Percentiles rank a stretch among this genome's conserved stretches.
Evolutionary conservation across 106 monocot species (phyloP).

Genomic region (Dioscorea zingiberensis): DNA sequence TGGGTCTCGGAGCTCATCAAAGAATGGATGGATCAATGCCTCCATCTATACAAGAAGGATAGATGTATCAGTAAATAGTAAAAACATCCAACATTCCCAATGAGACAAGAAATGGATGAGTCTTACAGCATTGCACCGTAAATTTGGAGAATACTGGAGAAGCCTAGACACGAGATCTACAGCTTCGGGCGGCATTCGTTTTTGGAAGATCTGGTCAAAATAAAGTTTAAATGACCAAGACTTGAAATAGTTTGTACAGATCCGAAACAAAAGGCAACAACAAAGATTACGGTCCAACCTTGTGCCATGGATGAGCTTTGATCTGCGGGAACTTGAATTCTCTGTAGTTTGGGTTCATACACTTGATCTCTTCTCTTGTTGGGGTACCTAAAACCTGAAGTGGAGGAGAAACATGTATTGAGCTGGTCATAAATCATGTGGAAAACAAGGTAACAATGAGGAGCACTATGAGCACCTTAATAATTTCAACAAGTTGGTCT

Average conservation of each 20-base stretch:
- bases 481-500: slow-evolving; percentile 73
- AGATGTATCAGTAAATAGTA: not conserved
- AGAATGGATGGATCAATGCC: slow-evolving; percentile 31
- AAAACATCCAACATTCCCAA: not conserved
- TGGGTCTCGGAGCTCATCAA: slow-evolving; percentile 33
- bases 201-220: slow-evolving; percentile 42
- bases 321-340: slow-evolving; percentile 73
- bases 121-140: slow-evolving; percentile 64
- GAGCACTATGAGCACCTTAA: slow-evolving; percentile 31
- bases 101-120: not conserved
- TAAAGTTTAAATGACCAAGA: not conserved
- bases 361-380: slow-evolving; percentile 77
- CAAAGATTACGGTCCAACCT: slow-evolving; percentile 19
- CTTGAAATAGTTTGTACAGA: too few species aligned
- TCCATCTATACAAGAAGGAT: slow-evolving; percentile 27
- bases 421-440: too few species aligned
- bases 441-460: not conserved
- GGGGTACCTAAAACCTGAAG: slow-evolving; percentile 56
- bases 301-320: slow-evolving; percentile 81
- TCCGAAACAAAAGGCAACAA: not conserved
- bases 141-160: slow-evolving; percentile 68
- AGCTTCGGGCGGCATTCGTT: slow-evolving; percentile 65
- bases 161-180: slow-evolving; percentile 68
- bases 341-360: slow-evolving; percentile 76
- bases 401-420: not conserved